Evolutionary conservation across 2,329 filamentous ascomycete species (phyloP).

Genomic region (Huntiella decipiens): DNA sequence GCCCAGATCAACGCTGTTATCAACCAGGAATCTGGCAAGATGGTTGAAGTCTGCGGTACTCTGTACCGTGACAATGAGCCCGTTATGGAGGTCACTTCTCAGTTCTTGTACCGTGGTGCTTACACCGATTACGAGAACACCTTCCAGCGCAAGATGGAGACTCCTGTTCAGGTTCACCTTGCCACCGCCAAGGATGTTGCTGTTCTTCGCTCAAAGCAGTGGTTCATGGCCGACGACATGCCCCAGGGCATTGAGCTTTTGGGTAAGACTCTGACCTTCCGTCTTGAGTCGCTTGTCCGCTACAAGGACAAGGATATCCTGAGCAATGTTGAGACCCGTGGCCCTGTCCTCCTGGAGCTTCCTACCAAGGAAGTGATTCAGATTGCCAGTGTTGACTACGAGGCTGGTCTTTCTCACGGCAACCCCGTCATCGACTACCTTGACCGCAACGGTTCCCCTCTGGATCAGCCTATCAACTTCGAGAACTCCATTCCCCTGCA

Average conservation of each 20-base stretch:
- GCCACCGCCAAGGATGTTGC: conserved; percentile 79
- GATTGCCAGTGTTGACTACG: conserved; percentile 92
- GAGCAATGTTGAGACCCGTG: conserved; percentile 77
- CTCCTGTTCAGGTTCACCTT: conserved; percentile 81
- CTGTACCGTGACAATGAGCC: conserved; percentile 66
- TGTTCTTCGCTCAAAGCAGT: conserved; percentile 88
- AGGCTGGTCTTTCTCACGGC: conserved; percentile 74
- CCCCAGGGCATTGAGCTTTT: conserved; percentile 64
- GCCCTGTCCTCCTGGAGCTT: conserved; percentile 82
- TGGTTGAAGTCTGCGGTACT: conserved; percentile 98
- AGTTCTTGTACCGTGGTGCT: conserved; percentile 86
- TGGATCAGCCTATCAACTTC: conserved; percentile 92
- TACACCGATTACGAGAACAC: conserved; percentile 96
- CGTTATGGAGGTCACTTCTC: conserved; percentile 96
- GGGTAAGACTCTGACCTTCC: conserved; percentile 88
- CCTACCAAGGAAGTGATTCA: conserved; percentile 95
- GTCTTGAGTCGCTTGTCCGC: conserved; percentile 71
- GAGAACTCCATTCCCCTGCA: conserved; percentile 93
- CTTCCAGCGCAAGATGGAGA: conserved; percentile 94
- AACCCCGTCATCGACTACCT: conserved; percentile 97
- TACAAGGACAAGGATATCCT: conserved; percentile 93
- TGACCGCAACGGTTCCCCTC: conserved; percentile 70
- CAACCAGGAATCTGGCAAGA: conserved; percentile 96
- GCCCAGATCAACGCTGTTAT: conserved; percentile 94
- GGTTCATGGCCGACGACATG: conserved; percentile 67